Evolutionary conservation across 148 eudicot species (phyloP), one percentile per base, ranked within the genome.

Genomic region (Linanthus parryae): DNA sequence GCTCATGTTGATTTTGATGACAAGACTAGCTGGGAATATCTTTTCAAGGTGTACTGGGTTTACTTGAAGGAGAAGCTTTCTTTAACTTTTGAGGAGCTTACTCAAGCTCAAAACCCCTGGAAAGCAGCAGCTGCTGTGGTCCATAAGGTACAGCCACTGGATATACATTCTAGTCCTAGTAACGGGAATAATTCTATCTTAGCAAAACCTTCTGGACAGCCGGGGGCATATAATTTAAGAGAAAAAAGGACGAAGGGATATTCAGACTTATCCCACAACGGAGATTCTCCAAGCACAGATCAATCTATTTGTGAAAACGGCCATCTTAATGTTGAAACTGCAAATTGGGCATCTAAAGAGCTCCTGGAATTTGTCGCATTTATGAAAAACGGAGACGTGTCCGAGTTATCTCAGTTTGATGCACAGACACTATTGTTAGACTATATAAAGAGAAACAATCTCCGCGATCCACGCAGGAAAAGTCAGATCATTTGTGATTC

Each of bases 1-100:
- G 85, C 66, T 55, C 79, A 79, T 50, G 94, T 92, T 57, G 99
- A 94, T 74, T 94, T 94, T 72, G 96, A 88, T 73, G 99, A 94
- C 75, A 64, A 67, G 38, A 73, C 61, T 45, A 84, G 94, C 62
- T 94, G 99, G 99, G 96, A 88, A 73, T 88, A 94, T 62, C 95
- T 94, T 37, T 94, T 94, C 60, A 94, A 94, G 73, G 73, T 82
- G 46, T 94, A 94, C 49, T 94, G 96, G 96, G 48, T 80, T 40
- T 66, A 33, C 52, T 63, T 84, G 69, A 94, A 88, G 62, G 80
- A 75, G 49, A 88, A 80, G 50, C 67, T 84, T 52, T 78, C 85
- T 54, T 69, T 94, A 30, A 82, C 95, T 30, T 46, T 71, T 24
- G 73, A 62, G 54, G 96, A 94, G 62, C 77, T 94, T 47, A 68